A percentile compares a stretch with the other conserved stretches of the same genome.
phyloP scores from a whole-genome alignment of 805 yeast species.

The Candida coquimbonensis region DNA sequence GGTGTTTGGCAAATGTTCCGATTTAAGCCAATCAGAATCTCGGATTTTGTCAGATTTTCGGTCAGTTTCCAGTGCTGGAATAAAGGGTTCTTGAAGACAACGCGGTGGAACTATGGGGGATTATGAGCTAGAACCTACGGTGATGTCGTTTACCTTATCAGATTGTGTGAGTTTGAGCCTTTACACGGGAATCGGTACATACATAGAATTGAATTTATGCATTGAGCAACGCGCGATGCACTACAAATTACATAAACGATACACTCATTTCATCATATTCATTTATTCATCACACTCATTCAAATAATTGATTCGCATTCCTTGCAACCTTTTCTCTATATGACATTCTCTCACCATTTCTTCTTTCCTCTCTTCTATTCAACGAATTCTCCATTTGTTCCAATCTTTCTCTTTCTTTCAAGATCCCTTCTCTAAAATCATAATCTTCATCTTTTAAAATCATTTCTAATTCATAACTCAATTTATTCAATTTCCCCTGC shows the following conservation, averaged over 20 bases:
- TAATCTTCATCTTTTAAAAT: conserved; percentile 8
- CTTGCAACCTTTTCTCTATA: conserved; percentile 16
- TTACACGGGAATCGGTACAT: too few relatives aligned
- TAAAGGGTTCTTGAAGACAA: too few relatives aligned
- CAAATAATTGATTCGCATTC: conserved; percentile 21
- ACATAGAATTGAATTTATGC: too few relatives aligned
- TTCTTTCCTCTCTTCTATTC: conserved; percentile 10
- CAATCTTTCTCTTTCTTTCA: conserved; percentile 14
- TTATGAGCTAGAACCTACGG: too few relatives aligned
- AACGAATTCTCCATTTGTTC: conserved; percentile 17
- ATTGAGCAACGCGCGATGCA: too few relatives aligned
- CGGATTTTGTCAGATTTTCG: conserved; percentile 9
- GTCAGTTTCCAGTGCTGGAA: too few relatives aligned
- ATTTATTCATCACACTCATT: too few relatives aligned
- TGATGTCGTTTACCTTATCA: too few relatives aligned
- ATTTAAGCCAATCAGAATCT: conserved; percentile 11
- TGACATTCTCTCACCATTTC: conserved; percentile 8
- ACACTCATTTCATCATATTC: too few relatives aligned
- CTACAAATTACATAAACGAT: too few relatives aligned
- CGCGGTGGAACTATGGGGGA: too few relatives aligned
- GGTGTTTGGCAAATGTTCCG: conserved; percentile 3
- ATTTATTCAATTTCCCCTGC: conserved; percentile 37
- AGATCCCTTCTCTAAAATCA: conserved; percentile 10
- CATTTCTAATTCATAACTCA: conserved; percentile 20
- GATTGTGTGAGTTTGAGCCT: too few relatives aligned